phyloP scores from a whole-genome alignment of 2,329 filamentous ascomycete genomes.

The Epichloe glyceriae region DNA sequence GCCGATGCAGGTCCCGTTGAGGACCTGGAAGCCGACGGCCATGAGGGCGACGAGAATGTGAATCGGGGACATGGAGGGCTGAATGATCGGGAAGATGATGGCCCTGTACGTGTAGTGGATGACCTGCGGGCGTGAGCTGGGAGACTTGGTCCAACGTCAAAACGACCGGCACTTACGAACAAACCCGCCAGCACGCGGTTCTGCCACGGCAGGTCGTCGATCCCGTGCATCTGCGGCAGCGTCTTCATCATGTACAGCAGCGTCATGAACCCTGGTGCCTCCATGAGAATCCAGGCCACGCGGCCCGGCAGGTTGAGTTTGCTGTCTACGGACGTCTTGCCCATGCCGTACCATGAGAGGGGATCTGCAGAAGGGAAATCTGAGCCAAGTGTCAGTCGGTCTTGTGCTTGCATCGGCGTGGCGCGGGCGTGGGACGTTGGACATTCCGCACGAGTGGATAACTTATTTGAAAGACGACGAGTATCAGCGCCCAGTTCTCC shows the following conservation, averaged over 20 bases:
- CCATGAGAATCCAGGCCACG: constrained; percentile 80
- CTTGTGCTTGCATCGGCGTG: not conserved
- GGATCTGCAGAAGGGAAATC: constrained; percentile 64
- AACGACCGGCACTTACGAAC: constrained; percentile 33
- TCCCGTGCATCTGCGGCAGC: constrained; percentile 45
- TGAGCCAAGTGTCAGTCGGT: constrained; percentile 20
- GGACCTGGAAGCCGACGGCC: constrained; percentile 62
- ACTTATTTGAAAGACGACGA: constrained; percentile 37
- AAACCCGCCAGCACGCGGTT: constrained; percentile 64
- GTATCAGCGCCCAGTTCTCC: constrained; percentile 42
- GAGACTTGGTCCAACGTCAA: not conserved
- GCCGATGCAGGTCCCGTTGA: constrained; percentile 67
- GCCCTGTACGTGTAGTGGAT: constrained; percentile 90
- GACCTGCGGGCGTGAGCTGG: constrained; percentile 28
- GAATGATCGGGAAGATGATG: constrained; percentile 65
- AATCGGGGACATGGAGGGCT: constrained; percentile 87
- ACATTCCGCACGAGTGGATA: constrained; percentile 34
- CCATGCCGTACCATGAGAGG: constrained; percentile 73
- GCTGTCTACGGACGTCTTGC: constrained; percentile 72
- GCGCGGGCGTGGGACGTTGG: not conserved
- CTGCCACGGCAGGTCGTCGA: constrained; percentile 55
- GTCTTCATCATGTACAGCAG: constrained; percentile 67
- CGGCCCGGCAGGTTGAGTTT: constrained; percentile 78
- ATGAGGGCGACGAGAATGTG: constrained; percentile 53
- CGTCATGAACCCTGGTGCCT: constrained; percentile 62